phyloP scores from a whole-genome alignment of 148 eudicot species.

The Spergularia marina region DNA sequence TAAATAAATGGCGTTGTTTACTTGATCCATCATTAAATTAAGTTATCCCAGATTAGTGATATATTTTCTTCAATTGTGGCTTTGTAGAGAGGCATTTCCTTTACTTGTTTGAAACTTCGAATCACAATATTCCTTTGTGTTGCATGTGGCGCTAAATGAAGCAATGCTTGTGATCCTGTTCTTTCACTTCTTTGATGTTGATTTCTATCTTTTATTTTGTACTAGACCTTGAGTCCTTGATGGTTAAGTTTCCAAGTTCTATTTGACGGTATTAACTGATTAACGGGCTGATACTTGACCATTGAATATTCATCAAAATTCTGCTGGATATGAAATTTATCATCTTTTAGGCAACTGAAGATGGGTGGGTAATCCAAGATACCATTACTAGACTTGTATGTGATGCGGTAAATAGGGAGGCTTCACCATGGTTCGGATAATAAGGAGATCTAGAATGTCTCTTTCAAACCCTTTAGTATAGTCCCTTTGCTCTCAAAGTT shows the following conservation, averaged over 20 bases:
- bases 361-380: too few relatives aligned
- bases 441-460: too few relatives aligned
- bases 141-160: background rate
- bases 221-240: slow-evolving; percentile 1
- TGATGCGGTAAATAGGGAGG: too few relatives aligned
- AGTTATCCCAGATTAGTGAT: background rate
- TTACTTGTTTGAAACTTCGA: too few relatives aligned
- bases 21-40: background rate
- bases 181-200: background rate
- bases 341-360: too few relatives aligned
- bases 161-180: background rate
- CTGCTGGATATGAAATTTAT: too few relatives aligned
- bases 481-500: background rate
- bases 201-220: background rate
- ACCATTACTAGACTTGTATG: too few relatives aligned
- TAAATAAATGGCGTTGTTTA: background rate
- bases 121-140: background rate
- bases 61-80: background rate
- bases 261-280: background rate
- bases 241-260: background rate
- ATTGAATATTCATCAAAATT: background rate
- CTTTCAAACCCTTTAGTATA: background rate
- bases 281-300: background rate
- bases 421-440: too few relatives aligned
- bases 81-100: background rate